A percentile compares a stretch with the other conserved stretches of the same genome.
Conservation (phyloP, 2,329 filamentous ascomycete genomes). For the Penicillium thymicola region DNA sequence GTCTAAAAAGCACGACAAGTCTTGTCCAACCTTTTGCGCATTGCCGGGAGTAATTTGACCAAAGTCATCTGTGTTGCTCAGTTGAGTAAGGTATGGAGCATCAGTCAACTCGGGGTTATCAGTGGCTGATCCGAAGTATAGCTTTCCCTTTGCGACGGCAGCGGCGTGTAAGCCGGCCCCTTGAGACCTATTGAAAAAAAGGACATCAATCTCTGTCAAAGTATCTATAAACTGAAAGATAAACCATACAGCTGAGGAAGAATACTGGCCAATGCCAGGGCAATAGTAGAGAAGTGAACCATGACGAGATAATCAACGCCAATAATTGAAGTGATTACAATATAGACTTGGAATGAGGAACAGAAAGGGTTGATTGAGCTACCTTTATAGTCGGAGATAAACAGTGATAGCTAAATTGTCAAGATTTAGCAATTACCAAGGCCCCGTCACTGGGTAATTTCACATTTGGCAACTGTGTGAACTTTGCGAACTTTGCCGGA, state of each 20-base stretch:
- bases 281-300: slow-evolving; percentile 18
- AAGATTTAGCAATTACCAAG: not conserved
- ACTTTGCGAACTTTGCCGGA: slow-evolving; percentile 11
- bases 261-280: slow-evolving; percentile 21
- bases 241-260: slow-evolving; percentile 22
- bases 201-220: not conserved
- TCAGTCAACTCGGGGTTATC: slow-evolving; percentile 56
- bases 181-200: slow-evolving; percentile 11
- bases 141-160: slow-evolving; percentile 54
- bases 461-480: not conserved
- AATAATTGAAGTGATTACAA: not conserved
- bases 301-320: slow-evolving; percentile 7
- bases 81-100: slow-evolving; percentile 53
- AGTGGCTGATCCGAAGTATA: slow-evolving; percentile 58
- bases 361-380: not conserved
- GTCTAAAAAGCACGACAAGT: rapidly evolving
- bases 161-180: slow-evolving; percentile 27
- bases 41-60: slow-evolving; percentile 65
- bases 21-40: slow-evolving; percentile 48
- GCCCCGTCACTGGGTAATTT: not conserved
- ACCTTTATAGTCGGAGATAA: slow-evolving; percentile 5
- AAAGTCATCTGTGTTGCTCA: slow-evolving; percentile 60
- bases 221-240: not conserved
- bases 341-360: not conserved
- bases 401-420: not conserved